phyloP scores from a whole-genome alignment of 75 land plant species.

The Pinus tabuliformis region DNA sequence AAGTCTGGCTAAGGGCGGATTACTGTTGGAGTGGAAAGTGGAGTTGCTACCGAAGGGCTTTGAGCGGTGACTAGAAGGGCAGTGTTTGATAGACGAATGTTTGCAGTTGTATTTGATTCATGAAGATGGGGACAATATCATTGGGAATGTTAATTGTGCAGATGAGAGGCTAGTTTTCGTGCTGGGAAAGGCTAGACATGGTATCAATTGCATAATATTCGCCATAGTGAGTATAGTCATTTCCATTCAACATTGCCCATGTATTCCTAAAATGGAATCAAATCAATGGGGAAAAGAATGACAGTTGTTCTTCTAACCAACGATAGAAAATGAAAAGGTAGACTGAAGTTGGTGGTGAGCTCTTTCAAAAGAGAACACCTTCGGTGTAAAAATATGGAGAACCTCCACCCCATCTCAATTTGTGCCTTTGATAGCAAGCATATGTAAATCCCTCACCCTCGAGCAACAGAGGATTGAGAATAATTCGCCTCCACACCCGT shows the following conservation, averaged over 20 bases:
- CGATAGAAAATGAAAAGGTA: too few species aligned
- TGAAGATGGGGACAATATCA: not conserved
- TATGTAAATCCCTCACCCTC: too few species aligned
- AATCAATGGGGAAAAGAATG: too few species aligned
- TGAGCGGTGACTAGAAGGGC: constrained; percentile 15
- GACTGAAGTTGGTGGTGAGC: too few species aligned
- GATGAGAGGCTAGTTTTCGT: not conserved
- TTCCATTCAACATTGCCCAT: constrained; percentile 58
- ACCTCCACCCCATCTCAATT: too few species aligned
- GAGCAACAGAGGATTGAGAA: too few species aligned
- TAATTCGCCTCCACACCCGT: too few species aligned
- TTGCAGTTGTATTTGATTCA: too few species aligned
- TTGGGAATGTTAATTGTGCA: not conserved
- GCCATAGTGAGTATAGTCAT: constrained; percentile 45
- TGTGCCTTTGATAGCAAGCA: too few species aligned
- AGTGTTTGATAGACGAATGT: constrained; percentile 20
- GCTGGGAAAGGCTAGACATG: constrained; percentile 16
- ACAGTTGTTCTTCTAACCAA: too few species aligned
- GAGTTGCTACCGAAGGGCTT: constrained; percentile 44
- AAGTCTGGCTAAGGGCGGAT: constrained; percentile 7
- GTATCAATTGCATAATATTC: constrained; percentile 27
- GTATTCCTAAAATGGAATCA: constrained; percentile 16
- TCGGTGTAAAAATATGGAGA: too few species aligned
- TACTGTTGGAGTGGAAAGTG: not conserved
- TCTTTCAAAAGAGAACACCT: too few species aligned